phyloP scores from a whole-genome alignment of 1,284 basidiomycete species.

The Ganoderma resinaceum region DNA sequence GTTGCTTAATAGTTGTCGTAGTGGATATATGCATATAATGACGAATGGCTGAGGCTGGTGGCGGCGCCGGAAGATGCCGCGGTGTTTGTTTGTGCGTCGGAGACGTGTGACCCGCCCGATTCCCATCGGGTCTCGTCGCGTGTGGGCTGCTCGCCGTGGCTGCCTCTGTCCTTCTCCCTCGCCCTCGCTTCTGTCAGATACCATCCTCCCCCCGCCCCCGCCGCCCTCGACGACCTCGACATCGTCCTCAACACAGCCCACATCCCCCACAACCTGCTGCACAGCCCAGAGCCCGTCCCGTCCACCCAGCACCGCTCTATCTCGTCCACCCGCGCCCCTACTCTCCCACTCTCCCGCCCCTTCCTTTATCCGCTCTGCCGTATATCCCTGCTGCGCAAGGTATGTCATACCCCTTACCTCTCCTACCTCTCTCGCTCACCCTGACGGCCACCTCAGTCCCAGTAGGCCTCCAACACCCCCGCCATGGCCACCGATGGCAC shows the following conservation, averaged over 20 bases:
- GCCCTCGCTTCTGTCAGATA: conserved; percentile 31
- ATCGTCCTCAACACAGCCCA: conserved; percentile 10
- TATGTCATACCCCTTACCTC: conserved; percentile 12
- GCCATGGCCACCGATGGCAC: conserved; percentile 31
- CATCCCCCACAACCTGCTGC: not conserved
- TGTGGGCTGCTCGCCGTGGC: conserved; percentile 33
- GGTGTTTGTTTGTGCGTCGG: conserved; percentile 37
- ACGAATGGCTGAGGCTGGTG: not conserved
- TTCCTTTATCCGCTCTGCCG: conserved; percentile 7
- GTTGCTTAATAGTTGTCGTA: not conserved
- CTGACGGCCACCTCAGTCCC: conserved; percentile 19
- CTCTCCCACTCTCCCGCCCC: conserved; percentile 1
- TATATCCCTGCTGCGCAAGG: conserved; percentile 30
- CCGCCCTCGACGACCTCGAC: conserved; percentile 2
- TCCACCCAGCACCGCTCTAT: conserved; percentile 20
- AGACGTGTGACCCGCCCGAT: conserved; percentile 26
- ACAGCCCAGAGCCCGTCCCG: conserved; percentile 19
- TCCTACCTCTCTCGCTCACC: conserved; percentile 4
- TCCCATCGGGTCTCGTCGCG: conserved; percentile 43
- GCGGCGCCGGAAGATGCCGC: conserved; percentile 24
- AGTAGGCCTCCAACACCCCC: conserved; percentile 15
- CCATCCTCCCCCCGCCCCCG: conserved; percentile 26
- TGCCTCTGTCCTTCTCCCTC: conserved; percentile 24
- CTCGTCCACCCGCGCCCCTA: conserved; percentile 14
- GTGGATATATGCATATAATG: conserved; percentile 1